These are phyloP conservation scores for Thuja plicata DNA, from an alignment of 83 land plant genomes.

Conservation along the genomic window DNA sequence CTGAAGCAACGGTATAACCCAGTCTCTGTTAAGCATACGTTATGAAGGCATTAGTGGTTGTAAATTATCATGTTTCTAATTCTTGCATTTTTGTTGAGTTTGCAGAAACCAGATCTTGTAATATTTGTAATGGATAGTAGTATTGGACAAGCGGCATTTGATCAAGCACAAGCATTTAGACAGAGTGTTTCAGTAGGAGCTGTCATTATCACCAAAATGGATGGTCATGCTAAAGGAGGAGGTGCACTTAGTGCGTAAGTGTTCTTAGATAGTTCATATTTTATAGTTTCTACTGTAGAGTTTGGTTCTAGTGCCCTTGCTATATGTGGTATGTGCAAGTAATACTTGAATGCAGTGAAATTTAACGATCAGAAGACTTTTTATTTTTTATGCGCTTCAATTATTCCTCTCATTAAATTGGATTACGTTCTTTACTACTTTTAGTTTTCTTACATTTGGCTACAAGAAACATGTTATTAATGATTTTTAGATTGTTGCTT, in stretches of 20 bases:
- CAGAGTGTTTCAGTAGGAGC: conserved; percentile 58
- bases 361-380: background rate
- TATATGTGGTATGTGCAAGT: background rate
- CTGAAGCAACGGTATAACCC: conserved; percentile 30
- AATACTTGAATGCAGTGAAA: background rate
- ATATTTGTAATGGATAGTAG: conserved; percentile 63
- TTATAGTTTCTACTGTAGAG: background rate
- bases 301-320: background rate
- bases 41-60: conserved; percentile 11
- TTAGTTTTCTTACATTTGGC: background rate
- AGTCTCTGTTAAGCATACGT: background rate
- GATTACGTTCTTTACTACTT: background rate
- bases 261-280: background rate
- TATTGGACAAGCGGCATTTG: conserved; percentile 58
- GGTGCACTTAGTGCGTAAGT: conserved; percentile 64
- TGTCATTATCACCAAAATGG: conserved; percentile 57
- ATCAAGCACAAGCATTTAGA: conserved; percentile 60
- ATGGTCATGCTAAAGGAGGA: conserved; percentile 63
- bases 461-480: background rate
- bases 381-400: background rate
- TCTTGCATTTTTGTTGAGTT: background rate
- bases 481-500: background rate
- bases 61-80: background rate
- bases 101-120: conserved; percentile 55
- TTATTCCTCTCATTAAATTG: background rate